phyloP scores from a whole-genome alignment of 192 early-diverging fungal species.

The Chytriomyces hyalinus region DNA sequence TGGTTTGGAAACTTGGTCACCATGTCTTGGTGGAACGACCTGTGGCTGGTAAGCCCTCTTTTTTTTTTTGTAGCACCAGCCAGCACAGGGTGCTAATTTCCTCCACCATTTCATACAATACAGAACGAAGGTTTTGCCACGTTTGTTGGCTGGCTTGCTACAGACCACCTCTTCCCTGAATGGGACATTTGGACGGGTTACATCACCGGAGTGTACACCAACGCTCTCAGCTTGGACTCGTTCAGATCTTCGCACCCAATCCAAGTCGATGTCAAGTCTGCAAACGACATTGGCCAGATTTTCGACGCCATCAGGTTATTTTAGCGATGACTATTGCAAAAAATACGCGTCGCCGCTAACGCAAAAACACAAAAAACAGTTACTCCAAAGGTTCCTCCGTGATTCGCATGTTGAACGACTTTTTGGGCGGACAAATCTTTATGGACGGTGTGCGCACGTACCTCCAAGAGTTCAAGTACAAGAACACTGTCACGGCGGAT shows the following conservation, averaged over 20 bases:
- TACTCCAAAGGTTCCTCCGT: slow-evolving; percentile 90
- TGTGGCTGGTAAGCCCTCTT: slow-evolving; percentile 80
- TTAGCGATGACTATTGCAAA: no score
- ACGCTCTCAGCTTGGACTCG: slow-evolving; percentile 79
- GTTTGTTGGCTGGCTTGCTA: slow-evolving; percentile 88
- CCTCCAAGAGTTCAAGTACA: slow-evolving; percentile 78
- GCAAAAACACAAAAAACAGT: slow-evolving; percentile 22
- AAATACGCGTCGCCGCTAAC: slow-evolving; percentile 41
- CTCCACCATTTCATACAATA: slow-evolving; percentile 89
- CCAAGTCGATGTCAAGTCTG: slow-evolving; percentile 81
- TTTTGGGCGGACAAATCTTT: slow-evolving; percentile 40
- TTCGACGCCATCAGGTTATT: slow-evolving; percentile 82
- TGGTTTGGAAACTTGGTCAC: slow-evolving; percentile 95
- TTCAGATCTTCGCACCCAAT: slow-evolving; percentile 90
- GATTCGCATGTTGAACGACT: slow-evolving; percentile 87
- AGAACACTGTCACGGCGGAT: slow-evolving; percentile 84
- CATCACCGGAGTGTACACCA: slow-evolving; percentile 75
- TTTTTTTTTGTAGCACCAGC: not conserved
- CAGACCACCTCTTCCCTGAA: slow-evolving; percentile 88
- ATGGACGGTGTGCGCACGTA: slow-evolving; percentile 54
- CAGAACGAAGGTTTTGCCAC: slow-evolving; percentile 97
- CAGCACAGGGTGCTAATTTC: not conserved
- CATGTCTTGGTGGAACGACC: slow-evolving; percentile 93
- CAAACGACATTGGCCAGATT: slow-evolving; percentile 88
- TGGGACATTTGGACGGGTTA: slow-evolving; percentile 92